Evolutionary conservation across 176 grass and related monocot species (phyloP).

Genomic region (Echinochloa phyllopogon): DNA sequence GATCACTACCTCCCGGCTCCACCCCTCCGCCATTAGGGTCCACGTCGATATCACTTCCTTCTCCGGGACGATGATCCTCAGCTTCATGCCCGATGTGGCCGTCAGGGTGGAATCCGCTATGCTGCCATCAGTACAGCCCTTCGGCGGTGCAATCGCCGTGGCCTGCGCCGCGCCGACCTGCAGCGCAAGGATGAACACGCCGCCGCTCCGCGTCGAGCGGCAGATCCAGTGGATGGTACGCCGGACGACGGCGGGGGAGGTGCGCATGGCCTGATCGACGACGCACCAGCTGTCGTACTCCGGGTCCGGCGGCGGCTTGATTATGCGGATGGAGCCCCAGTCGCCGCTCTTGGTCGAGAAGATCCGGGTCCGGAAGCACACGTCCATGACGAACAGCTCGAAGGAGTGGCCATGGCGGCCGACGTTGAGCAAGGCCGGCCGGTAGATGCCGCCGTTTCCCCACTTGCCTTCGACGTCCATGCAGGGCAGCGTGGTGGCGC

Average conservation of each 20-base stretch:
- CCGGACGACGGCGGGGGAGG: neutral
- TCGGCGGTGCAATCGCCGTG: neutral
- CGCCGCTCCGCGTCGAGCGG: neutral
- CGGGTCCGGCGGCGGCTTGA: too few species aligned
- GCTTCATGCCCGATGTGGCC: neutral
- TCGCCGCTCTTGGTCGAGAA: neutral
- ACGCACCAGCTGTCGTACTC: neutral
- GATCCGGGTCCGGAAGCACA: neutral
- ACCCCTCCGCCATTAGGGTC: neutral
- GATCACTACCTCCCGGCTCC: neutral
- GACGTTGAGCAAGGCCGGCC: neutral
- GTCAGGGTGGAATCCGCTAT: neutral
- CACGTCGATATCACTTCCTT: neutral
- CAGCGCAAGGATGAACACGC: neutral
- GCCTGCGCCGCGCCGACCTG: neutral
- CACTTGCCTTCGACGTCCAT: too few species aligned
- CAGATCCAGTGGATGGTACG: neutral
- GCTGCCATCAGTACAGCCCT: neutral
- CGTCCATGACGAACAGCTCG: neutral
- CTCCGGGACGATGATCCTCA: neutral
- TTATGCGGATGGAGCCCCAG: neutral
- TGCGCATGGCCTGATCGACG: neutral
- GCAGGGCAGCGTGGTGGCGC: neutral
- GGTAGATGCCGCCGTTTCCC: too few species aligned
- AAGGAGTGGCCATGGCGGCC: neutral